Conservation (phyloP, 1,284 basidiomycete genomes). For the Tilletia walkeri region DNA sequence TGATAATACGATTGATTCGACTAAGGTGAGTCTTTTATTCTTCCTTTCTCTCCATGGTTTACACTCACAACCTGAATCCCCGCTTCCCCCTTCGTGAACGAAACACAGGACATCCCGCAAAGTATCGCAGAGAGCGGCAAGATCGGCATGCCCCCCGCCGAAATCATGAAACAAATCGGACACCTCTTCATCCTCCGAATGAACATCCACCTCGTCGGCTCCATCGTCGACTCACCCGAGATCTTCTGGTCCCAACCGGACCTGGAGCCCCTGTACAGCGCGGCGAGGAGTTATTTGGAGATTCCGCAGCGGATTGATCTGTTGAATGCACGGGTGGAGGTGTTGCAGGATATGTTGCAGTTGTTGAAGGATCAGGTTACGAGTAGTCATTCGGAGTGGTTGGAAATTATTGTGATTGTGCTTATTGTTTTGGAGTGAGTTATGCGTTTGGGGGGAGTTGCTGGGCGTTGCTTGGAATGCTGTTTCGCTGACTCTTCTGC, state of each 20-base stretch:
- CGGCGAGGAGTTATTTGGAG: constrained; percentile 80
- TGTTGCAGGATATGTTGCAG: constrained; percentile 94
- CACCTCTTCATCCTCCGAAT: constrained; percentile 83
- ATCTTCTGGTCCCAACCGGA: constrained; percentile 82
- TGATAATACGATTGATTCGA: constrained; percentile 89
- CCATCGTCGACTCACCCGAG: constrained; percentile 90
- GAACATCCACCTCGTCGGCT: constrained; percentile 92
- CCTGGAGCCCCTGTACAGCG: constrained; percentile 90
- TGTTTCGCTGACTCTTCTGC: no score
- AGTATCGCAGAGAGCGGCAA: constrained; percentile 90
- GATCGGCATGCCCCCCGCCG: constrained; percentile 67
- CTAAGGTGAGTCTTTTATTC: constrained; percentile 61
- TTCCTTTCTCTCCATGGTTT: no score
- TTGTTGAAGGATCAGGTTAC: constrained; percentile 92
- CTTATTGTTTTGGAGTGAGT: constrained; percentile 75
- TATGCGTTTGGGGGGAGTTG: no score
- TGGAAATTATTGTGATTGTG: constrained; percentile 93
- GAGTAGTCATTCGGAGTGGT: constrained; percentile 80
- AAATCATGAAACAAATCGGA: constrained; percentile 97
- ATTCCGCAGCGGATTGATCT: constrained; percentile 90
- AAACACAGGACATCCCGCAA: constrained; percentile 73
- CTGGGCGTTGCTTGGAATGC: not conserved
- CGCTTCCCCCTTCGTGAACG: no score
- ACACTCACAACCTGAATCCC: no score
- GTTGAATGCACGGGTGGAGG: constrained; percentile 86